Percentiles rank a stretch among this genome's conserved stretches.
Evolutionary conservation across 2,329 filamentous ascomycete species (phyloP).

Genomic region (Ambrosiella xylebori): DNA sequence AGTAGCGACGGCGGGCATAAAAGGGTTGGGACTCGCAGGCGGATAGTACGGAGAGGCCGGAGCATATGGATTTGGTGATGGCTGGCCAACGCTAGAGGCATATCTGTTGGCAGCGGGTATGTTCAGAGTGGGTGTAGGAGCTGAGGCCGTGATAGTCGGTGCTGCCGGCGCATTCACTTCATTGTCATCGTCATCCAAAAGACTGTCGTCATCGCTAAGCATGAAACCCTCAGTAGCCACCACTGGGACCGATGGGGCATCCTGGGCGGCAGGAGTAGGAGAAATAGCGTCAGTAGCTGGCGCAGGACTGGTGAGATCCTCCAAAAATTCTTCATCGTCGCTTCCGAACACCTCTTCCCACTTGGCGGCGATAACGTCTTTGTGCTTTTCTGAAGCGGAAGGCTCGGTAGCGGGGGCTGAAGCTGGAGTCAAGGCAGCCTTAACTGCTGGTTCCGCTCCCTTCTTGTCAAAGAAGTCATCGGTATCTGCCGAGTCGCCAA

Average conservation of each 20-base stretch:
- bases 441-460: not conserved
- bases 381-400: slow-evolving; percentile 15
- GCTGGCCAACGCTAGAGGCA: not conserved
- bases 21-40: slow-evolving; percentile 8
- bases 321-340: slow-evolving; percentile 53
- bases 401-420: not conserved
- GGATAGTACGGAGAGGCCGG: slow-evolving; percentile 9
- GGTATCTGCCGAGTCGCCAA: not conserved
- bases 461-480: slow-evolving; percentile 9
- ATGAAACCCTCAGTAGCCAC: slow-evolving; percentile 51
- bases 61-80: slow-evolving; percentile 6
- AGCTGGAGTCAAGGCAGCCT: not conserved
- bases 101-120: not conserved
- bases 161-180: slow-evolving; percentile 17
- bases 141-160: not conserved
- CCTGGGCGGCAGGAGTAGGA: not conserved
- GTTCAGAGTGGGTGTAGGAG: slow-evolving; percentile 13
- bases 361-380: slow-evolving; percentile 56
- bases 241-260: slow-evolving; percentile 18
- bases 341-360: slow-evolving; percentile 70
- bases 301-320: slow-evolving; percentile 35
- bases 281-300: slow-evolving; percentile 16
- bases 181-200: slow-evolving; percentile 53
- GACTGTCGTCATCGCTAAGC: slow-evolving; percentile 70
- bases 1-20: slow-evolving; percentile 14